Evolutionary conservation across 2,329 filamentous ascomycete species (phyloP), one percentile per base, ranked within the genome.

Genomic region (Pestalotiopsis sp.): DNA sequence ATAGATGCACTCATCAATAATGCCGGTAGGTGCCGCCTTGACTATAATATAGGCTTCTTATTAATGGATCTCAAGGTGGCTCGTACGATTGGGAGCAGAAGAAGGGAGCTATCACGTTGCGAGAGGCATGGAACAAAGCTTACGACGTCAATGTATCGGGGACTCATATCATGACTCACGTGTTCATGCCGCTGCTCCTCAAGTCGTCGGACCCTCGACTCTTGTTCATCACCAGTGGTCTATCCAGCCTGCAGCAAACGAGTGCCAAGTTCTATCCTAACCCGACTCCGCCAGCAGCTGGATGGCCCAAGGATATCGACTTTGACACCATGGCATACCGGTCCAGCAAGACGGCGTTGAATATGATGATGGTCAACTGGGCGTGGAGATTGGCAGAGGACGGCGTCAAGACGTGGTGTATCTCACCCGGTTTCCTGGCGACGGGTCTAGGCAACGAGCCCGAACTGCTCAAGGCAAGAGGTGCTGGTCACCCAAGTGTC

Each of bases 1-100:
- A 52, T 90, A 2, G 87, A 90, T 64, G 76, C 80, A 1, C 80
- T 90, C 0, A 76, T 90, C 69, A 90, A 90, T 77, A 90, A 90
- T 67, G 88, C 85, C 0, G 87, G 86, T 82, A 23, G 36, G 63
- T 56, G 12, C 11, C 9, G n/a, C 41, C 49, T 41, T 13, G 38
- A 65, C 17, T 14, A 49, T 65, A n/a, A 14, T 17, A 2, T 52
- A 49, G 20, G 4, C 31, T 11, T 12, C 11, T 14, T 83, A 85
- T 31, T 82, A 78, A 39, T 74, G 74, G n/a, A 84, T 84, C 71
- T 38, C 9, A 13, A 67, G 65, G 52, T 25, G 65, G 65, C n/a
- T 31, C 58, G 20, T 67, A 31, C n/a, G 86, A 89, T 69, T 27
- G 25, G 3, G 70, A 81, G 4, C 74, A 80, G 71, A 4, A 68